Conservation (phyloP, 495 filamentous ascomycete genomes). For the Podospora didyma region DNA sequence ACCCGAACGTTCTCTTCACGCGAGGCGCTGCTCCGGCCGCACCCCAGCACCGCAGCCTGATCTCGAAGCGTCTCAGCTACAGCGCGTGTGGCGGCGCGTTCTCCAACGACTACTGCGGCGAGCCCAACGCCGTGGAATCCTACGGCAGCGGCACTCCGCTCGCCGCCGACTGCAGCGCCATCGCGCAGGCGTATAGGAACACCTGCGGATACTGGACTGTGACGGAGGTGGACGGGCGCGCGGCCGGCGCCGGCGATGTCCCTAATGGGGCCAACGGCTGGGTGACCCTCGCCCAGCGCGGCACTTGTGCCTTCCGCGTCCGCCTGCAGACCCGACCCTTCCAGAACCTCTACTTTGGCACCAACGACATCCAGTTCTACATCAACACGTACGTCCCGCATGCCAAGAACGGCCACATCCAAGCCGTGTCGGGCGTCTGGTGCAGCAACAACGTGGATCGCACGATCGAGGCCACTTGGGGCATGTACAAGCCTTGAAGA, state of each 20-base stretch:
- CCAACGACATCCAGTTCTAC: constrained; percentile 12
- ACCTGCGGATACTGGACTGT: constrained; percentile 7
- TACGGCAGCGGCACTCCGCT: constrained; percentile 6
- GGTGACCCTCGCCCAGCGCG: constrained; percentile 3
- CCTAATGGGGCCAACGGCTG: background rate
- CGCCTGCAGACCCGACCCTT: constrained; percentile 2
- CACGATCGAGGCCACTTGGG: background rate
- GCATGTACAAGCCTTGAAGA: background rate
- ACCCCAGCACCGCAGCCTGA: background rate
- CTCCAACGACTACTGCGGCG: background rate
- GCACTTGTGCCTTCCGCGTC: constrained; percentile 8
- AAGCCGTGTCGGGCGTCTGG: background rate
- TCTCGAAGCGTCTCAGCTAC: background rate
- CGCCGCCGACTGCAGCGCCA: constrained; percentile 8
- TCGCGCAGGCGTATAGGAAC: background rate
- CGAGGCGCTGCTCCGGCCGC: background rate
- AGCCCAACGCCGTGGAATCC: too few species aligned
- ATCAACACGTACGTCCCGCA: constrained; percentile 1
- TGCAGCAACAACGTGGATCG: constrained; percentile 1
- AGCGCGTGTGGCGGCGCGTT: background rate
- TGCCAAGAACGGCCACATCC: constrained; percentile 5
- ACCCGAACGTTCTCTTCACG: background rate
- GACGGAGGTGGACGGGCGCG: background rate
- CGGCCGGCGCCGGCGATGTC: background rate
- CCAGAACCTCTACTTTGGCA: constrained; percentile 1